phyloP scores from a whole-genome alignment of 805 yeast genomes.

The Wickerhamiella vanderwaltii region DNA sequence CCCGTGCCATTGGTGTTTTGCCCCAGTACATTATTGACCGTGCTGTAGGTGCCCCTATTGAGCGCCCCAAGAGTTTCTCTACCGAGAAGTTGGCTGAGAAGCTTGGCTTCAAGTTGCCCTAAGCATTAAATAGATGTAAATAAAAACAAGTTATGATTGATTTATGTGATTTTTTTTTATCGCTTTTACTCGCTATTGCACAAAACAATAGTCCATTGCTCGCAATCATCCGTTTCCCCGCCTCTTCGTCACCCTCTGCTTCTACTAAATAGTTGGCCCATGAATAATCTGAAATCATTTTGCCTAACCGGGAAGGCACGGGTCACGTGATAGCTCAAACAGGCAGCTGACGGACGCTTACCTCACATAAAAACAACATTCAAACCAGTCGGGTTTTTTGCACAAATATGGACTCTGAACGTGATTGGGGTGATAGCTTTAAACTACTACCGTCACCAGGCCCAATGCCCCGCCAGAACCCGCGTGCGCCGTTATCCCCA shows the following conservation, averaged over 20 bases:
- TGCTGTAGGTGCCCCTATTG: slow-evolving; percentile 70
- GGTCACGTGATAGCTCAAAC: background rate
- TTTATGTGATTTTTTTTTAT: too few relatives aligned
- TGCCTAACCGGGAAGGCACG: slow-evolving; percentile 2
- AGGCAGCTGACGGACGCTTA: slow-evolving; percentile 3
- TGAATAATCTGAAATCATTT: too few relatives aligned
- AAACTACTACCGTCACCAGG: background rate
- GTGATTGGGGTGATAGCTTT: slow-evolving; percentile 1
- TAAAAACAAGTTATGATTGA: too few relatives aligned
- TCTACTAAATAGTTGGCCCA: too few relatives aligned
- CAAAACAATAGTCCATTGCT: too few relatives aligned
- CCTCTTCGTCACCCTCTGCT: too few relatives aligned
- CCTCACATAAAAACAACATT: slow-evolving; percentile 4
- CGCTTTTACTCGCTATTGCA: too few relatives aligned
- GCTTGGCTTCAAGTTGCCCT: slow-evolving; percentile 22
- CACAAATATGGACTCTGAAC: background rate
- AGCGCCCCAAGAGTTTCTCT: slow-evolving; percentile 88
- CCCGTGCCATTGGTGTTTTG: slow-evolving; percentile 76
- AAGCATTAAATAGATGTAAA: too few relatives aligned
- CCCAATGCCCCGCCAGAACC: background rate
- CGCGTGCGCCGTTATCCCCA: slow-evolving; percentile 1
- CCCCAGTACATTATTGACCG: slow-evolving; percentile 79
- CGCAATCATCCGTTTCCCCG: too few relatives aligned
- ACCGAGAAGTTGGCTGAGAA: slow-evolving; percentile 78
- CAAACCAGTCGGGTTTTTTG: too few relatives aligned